Percentiles rank a stretch among this genome's conserved stretches.
phyloP scores from a whole-genome alignment of 2,329 filamentous ascomycete genomes.

The Sporothrix humicola region DNA sequence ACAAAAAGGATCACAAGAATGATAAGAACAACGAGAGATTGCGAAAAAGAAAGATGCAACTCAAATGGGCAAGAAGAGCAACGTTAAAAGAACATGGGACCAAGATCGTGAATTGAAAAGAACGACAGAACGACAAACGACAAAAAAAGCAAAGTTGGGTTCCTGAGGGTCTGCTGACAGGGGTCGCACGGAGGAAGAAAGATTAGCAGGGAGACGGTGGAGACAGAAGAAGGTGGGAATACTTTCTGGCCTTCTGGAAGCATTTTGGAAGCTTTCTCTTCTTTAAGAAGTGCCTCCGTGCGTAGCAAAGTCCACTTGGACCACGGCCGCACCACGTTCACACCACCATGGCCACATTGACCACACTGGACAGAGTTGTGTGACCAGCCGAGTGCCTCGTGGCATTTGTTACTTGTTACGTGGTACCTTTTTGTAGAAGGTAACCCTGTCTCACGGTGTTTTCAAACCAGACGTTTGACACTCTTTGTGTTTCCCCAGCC shows the following conservation, averaged over 20 bases:
- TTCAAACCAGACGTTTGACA: slow-evolving; percentile 4
- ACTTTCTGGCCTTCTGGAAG: slow-evolving; percentile 14
- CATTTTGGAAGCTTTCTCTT: slow-evolving; percentile 23
- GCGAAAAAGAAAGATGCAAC: neutral
- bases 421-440: neutral
- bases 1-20: neutral
- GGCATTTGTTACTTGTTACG: neutral
- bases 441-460: slow-evolving; percentile 7
- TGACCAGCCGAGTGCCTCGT: neutral
- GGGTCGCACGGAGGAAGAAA: neutral
- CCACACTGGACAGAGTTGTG: neutral
- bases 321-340: slow-evolving; percentile 1
- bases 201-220: slow-evolving; percentile 5
- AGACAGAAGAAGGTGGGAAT: neutral
- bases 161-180: neutral
- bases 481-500: slow-evolving; percentile 25
- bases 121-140: too few species aligned
- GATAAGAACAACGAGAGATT: neutral
- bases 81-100: neutral
- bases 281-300: neutral
- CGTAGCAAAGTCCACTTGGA: slow-evolving; percentile 13
- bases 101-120: neutral
- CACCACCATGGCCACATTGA: neutral
- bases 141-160: neutral
- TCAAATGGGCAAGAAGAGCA: neutral